These are phyloP conservation scores for Myxozyma geophila DNA, from an alignment of 805 yeast species.

Conservation along the genomic window DNA sequence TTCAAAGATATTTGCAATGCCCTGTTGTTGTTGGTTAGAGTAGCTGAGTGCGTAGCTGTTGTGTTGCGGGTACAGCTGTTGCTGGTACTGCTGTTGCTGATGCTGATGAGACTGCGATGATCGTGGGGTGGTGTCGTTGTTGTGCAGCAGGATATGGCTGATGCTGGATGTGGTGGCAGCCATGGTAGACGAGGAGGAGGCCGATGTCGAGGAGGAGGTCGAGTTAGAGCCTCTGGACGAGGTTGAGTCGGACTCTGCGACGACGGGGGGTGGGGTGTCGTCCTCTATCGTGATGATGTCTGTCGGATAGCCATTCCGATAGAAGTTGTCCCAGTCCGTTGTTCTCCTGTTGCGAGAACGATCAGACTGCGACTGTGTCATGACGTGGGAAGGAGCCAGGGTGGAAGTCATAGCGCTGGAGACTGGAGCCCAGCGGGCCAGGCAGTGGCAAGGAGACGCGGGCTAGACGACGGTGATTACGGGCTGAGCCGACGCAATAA, in stretches of 20 bases:
- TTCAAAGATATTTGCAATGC: constrained; percentile 3
- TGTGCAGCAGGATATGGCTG: constrained; percentile 15
- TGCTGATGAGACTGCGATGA: not conserved
- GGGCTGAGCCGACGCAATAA: not conserved
- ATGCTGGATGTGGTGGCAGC: constrained; percentile 21
- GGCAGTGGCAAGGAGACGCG: not conserved
- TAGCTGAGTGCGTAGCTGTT: constrained; percentile 4
- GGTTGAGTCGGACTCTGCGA: constrained; percentile 9
- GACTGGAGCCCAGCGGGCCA: not conserved
- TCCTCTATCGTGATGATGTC: constrained; percentile 45
- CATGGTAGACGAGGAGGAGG: constrained; percentile 21
- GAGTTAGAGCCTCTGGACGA: constrained; percentile 12
- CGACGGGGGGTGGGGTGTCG: constrained; percentile 36
- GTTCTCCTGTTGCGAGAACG: constrained; percentile 16
- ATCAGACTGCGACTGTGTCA: constrained; percentile 2
- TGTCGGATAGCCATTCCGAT: constrained; percentile 42
- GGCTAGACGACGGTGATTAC: too few species aligned
- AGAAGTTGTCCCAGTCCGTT: constrained; percentile 44
- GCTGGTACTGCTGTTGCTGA: not conserved
- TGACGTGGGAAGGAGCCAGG: constrained; percentile 11
- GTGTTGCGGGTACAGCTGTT: not conserved
- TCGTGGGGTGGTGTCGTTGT: not conserved
- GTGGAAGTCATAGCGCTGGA: constrained; percentile 9
- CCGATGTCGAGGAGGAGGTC: constrained; percentile 17
- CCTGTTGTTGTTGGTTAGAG: not conserved